Evolutionary conservation across 2,329 filamentous ascomycete species (phyloP).

Genomic region (Fusarium lyarnte): DNA sequence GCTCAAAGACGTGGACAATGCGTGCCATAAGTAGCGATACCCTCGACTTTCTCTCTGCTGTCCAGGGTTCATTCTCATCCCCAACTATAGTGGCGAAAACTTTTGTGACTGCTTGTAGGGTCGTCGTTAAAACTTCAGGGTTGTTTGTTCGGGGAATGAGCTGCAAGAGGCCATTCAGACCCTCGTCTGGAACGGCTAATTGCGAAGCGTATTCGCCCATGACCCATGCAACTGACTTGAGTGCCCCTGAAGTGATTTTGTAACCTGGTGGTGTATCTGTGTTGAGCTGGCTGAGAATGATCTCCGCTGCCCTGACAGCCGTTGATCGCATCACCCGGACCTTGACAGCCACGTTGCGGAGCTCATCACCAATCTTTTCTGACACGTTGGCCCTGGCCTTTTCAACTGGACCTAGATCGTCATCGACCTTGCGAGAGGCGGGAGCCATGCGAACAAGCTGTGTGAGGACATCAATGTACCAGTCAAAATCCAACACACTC

Average conservation of each 20-base stretch:
- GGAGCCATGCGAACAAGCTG: slow-evolving; percentile 81
- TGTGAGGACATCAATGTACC: slow-evolving; percentile 92
- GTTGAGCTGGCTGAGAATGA: slow-evolving; percentile 71
- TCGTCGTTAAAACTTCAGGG: slow-evolving; percentile 77
- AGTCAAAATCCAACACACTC: slow-evolving; percentile 90
- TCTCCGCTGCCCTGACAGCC: slow-evolving; percentile 84
- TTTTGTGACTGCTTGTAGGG: slow-evolving; percentile 86
- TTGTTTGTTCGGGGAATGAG: slow-evolving; percentile 65
- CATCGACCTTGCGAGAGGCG: slow-evolving; percentile 53
- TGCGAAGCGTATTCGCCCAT: slow-evolving; percentile 87
- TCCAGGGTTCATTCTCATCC: slow-evolving; percentile 74
- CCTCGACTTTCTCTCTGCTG: slow-evolving; percentile 75
- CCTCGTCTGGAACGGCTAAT: slow-evolving; percentile 74
- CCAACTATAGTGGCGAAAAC: slow-evolving; percentile 79
- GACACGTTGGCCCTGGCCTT: slow-evolving; percentile 61
- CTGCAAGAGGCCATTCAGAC: slow-evolving; percentile 79
- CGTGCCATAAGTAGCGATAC: slow-evolving; percentile 82
- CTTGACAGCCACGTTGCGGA: slow-evolving; percentile 91
- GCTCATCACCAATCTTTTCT: slow-evolving; percentile 80
- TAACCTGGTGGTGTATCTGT: slow-evolving; percentile 64
- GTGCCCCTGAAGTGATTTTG: slow-evolving; percentile 68
- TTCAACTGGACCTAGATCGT: slow-evolving; percentile 47
- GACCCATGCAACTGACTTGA: slow-evolving; percentile 84
- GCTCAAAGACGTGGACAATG: slow-evolving; percentile 83
- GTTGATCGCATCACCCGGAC: slow-evolving; percentile 84